phyloP scores from a whole-genome alignment of 176 grass and related monocot genomes.

The Areca catechu region DNA sequence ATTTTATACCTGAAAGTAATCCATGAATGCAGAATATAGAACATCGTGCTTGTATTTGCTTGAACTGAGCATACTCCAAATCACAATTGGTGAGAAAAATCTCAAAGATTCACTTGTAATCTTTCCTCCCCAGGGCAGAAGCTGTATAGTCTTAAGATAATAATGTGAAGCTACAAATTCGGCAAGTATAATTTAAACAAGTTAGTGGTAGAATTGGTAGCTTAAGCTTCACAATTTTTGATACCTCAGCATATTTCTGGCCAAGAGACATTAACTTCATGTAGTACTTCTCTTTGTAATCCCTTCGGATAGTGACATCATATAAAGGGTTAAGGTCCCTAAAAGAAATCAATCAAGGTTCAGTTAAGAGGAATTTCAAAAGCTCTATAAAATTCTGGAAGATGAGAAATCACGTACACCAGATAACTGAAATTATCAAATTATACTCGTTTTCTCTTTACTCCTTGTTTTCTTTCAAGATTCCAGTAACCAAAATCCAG shows the following conservation, averaged over 20 bases:
- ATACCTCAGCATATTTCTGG: slow-evolving; percentile 74
- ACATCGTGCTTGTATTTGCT: slow-evolving; percentile 37
- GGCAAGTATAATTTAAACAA: slow-evolving; percentile 22
- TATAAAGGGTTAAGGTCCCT: slow-evolving; percentile 93
- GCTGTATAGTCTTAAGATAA: slow-evolving; percentile 82
- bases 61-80: slow-evolving; percentile 68
- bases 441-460: too few relatives aligned
- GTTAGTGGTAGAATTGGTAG: background rate
- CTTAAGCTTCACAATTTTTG: background rate
- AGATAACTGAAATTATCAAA: too few relatives aligned
- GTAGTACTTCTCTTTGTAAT: slow-evolving; percentile 89
- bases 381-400: background rate
- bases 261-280: slow-evolving; percentile 49
- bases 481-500: too few relatives aligned
- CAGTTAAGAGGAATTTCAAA: too few relatives aligned
- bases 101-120: slow-evolving; percentile 76
- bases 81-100: slow-evolving; percentile 91
- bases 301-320: slow-evolving; percentile 36
- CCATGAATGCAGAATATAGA: slow-evolving; percentile 59
- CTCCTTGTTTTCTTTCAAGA: too few relatives aligned
- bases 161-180: slow-evolving; percentile 35
- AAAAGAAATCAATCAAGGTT: background rate
- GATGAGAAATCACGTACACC: background rate
- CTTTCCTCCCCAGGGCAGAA: slow-evolving; percentile 94
- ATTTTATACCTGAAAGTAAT: slow-evolving; percentile 62